phyloP scores from a whole-genome alignment of 2,329 filamentous ascomycete genomes.

The Phaeosphaeria sp. region DNA sequence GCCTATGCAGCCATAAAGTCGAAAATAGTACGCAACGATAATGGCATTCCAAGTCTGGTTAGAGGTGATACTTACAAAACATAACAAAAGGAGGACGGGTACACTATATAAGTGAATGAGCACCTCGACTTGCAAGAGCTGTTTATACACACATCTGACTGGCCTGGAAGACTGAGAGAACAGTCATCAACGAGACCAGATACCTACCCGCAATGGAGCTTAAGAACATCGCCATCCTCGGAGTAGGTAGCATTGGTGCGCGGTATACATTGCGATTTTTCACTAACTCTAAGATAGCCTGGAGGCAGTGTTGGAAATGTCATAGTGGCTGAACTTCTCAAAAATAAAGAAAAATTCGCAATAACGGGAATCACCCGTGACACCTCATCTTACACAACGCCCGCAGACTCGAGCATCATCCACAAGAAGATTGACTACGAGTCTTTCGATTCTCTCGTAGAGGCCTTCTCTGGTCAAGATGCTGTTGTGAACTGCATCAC shows the following conservation, averaged over 20 bases:
- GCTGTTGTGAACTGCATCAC: conserved; percentile 60
- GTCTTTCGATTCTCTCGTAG: conserved; percentile 30
- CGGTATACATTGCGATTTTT: neutral
- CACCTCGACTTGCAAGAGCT: too few species aligned
- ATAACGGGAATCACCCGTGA: conserved; percentile 41
- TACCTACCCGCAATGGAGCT: conserved; percentile 41
- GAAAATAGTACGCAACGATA: neutral
- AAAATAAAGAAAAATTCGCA: conserved; percentile 21
- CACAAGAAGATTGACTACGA: conserved; percentile 32
- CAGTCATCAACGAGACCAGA: too few species aligned
- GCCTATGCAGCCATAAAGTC: neutral
- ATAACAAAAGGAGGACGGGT: neutral
- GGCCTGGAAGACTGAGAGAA: too few species aligned
- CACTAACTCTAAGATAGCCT: conserved; percentile 23
- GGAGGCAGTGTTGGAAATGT: conserved; percentile 42
- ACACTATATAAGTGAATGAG: too few species aligned
- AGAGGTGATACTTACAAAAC: neutral
- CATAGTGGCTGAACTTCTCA: conserved; percentile 38
- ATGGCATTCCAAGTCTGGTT: neutral
- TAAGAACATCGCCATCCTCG: conserved; percentile 45
- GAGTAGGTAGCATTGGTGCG: conserved; percentile 25
- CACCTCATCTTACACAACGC: conserved; percentile 26
- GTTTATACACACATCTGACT: too few species aligned
- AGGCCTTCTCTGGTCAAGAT: conserved; percentile 61
- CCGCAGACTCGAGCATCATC: conserved; percentile 21